Conservation (phyloP, 23 red algal species). For the Cyanidioschyzon merolae region DNA sequence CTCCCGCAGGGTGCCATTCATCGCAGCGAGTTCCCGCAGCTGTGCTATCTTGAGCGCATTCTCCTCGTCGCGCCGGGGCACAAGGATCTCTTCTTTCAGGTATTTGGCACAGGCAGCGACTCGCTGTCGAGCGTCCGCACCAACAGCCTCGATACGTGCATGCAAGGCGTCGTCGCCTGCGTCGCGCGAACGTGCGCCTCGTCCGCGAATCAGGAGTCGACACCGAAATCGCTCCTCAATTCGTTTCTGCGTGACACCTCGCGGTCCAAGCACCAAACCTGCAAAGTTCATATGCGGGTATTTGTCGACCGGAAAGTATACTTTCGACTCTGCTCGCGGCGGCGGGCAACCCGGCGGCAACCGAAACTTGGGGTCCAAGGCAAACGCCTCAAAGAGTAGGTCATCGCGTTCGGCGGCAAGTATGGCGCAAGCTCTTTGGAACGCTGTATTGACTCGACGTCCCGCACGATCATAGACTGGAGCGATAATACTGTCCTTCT, state of each 20-base stretch:
- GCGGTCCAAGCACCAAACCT: constrained; percentile 79
- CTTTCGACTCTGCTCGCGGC: constrained; percentile 40
- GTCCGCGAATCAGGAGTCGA: constrained; percentile 77
- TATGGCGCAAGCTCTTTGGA: constrained; percentile 60
- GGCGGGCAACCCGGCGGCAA: constrained; percentile 58
- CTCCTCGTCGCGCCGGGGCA: constrained; percentile 55
- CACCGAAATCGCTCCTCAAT: constrained; percentile 72
- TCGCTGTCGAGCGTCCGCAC: constrained; percentile 47
- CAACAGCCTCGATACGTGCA: constrained; percentile 71
- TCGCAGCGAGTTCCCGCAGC: constrained; percentile 72
- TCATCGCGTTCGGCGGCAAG: constrained; percentile 54
- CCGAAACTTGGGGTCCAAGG: constrained; percentile 55
- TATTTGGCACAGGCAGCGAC: constrained; percentile 48
- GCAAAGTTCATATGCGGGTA: constrained; percentile 81
- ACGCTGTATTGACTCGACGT: constrained; percentile 72
- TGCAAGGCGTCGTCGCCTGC: constrained; percentile 63
- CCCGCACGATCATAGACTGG: constrained; percentile 77
- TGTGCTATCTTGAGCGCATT: constrained; percentile 94
- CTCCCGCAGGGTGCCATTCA: constrained; percentile 91
- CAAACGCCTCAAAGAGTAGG: constrained; percentile 33
- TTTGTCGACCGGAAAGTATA: constrained; percentile 69
- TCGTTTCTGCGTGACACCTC: constrained; percentile 90
- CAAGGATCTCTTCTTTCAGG: constrained; percentile 63
- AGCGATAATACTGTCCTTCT: neutral
- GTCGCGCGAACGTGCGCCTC: constrained; percentile 49